phyloP scores from a whole-genome alignment of 2,329 filamentous ascomycete species.

The Parastagonospora avenae region DNA sequence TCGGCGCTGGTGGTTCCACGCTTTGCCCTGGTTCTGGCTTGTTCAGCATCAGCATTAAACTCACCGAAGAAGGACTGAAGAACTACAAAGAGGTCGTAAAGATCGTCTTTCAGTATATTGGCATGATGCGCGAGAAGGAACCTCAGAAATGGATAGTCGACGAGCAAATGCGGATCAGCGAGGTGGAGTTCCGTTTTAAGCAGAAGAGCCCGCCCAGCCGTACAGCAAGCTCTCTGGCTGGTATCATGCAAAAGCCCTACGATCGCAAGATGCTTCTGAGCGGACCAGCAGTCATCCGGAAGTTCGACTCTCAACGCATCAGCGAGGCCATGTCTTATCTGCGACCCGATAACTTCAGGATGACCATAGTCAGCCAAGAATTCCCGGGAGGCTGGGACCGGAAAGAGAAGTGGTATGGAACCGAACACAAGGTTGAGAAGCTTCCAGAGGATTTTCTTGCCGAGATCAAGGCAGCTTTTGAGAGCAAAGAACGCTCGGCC shows the following conservation, averaged over 20 bases:
- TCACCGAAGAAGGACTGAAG: slow-evolving; percentile 84
- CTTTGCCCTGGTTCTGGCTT: slow-evolving; percentile 81
- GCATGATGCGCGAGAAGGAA: slow-evolving; percentile 77
- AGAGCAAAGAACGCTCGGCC: slow-evolving; percentile 64
- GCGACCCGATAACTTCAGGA: slow-evolving; percentile 85
- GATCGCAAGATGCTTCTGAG: slow-evolving; percentile 89
- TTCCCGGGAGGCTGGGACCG: slow-evolving; percentile 83
- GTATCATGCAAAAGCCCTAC: slow-evolving; percentile 88
- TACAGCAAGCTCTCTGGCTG: slow-evolving; percentile 84
- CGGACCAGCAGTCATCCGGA: slow-evolving; percentile 74
- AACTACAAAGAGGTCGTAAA: slow-evolving; percentile 83
- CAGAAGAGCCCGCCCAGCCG: slow-evolving; percentile 89
- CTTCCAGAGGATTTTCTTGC: slow-evolving; percentile 77
- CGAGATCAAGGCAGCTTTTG: slow-evolving; percentile 69
- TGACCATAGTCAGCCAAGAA: slow-evolving; percentile 81
- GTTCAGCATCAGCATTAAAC: slow-evolving; percentile 77
- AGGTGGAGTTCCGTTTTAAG: slow-evolving; percentile 93
- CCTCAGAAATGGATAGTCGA: slow-evolving; percentile 94
- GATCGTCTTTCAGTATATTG: slow-evolving; percentile 88
- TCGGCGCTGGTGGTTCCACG: slow-evolving; percentile 76
- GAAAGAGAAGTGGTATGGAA: slow-evolving; percentile 98
- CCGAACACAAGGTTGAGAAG: slow-evolving; percentile 83
- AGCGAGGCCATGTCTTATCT: slow-evolving; percentile 73
- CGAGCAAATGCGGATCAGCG: slow-evolving; percentile 86
- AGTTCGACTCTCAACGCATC: slow-evolving; percentile 81